Evolutionary conservation across 2,329 filamentous ascomycete species (phyloP).

Genomic region (Tolypocladium sp.): DNA sequence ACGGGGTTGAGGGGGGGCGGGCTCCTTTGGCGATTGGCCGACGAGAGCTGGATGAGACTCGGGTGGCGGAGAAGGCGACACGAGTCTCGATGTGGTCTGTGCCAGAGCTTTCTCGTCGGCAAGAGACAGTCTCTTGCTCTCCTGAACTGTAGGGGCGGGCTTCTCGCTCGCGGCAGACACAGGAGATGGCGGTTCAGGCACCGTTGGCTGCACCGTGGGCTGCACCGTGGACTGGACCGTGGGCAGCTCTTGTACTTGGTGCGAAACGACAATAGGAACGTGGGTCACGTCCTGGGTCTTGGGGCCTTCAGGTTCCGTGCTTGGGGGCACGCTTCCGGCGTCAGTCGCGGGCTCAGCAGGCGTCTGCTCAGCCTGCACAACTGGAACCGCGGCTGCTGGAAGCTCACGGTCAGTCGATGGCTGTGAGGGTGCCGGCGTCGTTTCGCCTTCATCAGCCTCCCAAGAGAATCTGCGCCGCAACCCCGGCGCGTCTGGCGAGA

Average conservation of each 20-base stretch:
- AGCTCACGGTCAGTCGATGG: background rate
- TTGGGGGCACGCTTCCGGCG: background rate
- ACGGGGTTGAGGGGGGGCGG: slow-evolving; percentile 1
- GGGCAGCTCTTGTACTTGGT: slow-evolving; percentile 8
- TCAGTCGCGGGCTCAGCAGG: background rate
- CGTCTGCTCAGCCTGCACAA: background rate
- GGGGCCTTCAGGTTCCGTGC: background rate
- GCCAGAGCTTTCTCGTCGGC: slow-evolving; percentile 35
- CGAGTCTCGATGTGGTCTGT: slow-evolving; percentile 21
- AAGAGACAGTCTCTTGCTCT: slow-evolving; percentile 25
- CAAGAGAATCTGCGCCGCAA: slow-evolving; percentile 26
- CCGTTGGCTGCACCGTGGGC: slow-evolving; percentile 1
- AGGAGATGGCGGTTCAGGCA: slow-evolving; percentile 34
- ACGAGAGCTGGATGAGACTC: slow-evolving; percentile 27
- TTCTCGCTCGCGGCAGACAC: slow-evolving; percentile 27
- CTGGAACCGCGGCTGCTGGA: background rate
- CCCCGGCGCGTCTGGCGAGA: slow-evolving; percentile 2
- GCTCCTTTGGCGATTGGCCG: slow-evolving; percentile 5
- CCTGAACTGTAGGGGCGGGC: slow-evolving; percentile 11
- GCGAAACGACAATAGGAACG: background rate
- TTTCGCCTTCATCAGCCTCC: slow-evolving; percentile 18
- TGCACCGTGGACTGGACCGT: background rate
- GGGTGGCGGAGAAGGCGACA: slow-evolving; percentile 25
- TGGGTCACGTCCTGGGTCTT: background rate
- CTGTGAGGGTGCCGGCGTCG: background rate